Evolutionary conservation across 2,329 filamentous ascomycete species (phyloP), one percentile per base, ranked within the genome.

Genomic region (Arachnomyces sp.): DNA sequence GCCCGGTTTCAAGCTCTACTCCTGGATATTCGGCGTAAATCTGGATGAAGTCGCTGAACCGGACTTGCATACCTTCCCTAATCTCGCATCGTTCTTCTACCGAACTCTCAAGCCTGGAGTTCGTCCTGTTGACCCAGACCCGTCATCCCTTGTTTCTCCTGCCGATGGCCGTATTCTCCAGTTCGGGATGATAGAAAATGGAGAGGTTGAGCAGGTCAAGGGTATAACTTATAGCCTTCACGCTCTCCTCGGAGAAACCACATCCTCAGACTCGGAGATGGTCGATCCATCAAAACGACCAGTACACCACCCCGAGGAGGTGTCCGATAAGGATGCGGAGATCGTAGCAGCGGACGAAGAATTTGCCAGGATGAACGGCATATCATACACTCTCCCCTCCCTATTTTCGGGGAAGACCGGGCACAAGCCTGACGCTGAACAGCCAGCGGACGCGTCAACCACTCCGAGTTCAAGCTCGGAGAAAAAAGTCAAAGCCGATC

Each of bases 161-260:
- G 80, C 92, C 4, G 92, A 98, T 61, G 92, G 92, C 34, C 84
- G 84, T 48, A 76, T 98, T 34, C 76, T 98, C 17, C 90, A 96
- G 54, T 95, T 88, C 52, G 92, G 92, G 8, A 81, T 80, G 52
- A 95, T 98, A 42, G 84, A 93, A 55, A 80, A 89, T 54, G 89
- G 90, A 35, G 87, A 95, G 56, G 93, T 98, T 32, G 92, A 98
- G 62, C 92, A 98, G 67, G 90, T 98, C 48, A 98, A 98, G 67
- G 92, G 92, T 44, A 92, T 98, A 74, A 98, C 92, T 1, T 98
- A 98, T 66, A 94, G 83, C 50, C 77, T 98, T 40, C 92, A 98
- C 59, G 89, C 92, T 6, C 75, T 98, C 2, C 75, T 98, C 2
- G 92, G 92, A 38, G 62, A 60, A 49, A 77, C 64, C 63, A 82